phyloP scores from a whole-genome alignment of 2,329 filamentous ascomycete genomes.

The Oidium heveae region DNA sequence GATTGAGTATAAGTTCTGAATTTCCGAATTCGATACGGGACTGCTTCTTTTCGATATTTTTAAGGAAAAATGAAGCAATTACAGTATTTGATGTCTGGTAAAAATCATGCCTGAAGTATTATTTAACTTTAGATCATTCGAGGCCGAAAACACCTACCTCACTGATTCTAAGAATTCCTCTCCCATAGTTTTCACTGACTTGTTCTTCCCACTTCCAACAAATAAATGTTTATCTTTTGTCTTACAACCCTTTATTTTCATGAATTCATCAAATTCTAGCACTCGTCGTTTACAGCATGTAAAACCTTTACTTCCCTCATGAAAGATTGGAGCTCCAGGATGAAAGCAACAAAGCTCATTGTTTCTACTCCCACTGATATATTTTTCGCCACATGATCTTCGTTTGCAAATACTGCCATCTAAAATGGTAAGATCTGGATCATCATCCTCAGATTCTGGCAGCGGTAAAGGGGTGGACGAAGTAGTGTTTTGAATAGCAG shows the following conservation, averaged over 20 bases:
- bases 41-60: slow-evolving; percentile 74
- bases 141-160: slow-evolving; percentile 24
- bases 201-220: slow-evolving; percentile 47
- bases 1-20: slow-evolving; percentile 44
- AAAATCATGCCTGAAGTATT: slow-evolving; percentile 44
- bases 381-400: slow-evolving; percentile 43
- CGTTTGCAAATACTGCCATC: slow-evolving; percentile 55
- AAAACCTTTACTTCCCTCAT: slow-evolving; percentile 96
- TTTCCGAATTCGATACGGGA: slow-evolving; percentile 46
- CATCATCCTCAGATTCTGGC: slow-evolving; percentile 67
- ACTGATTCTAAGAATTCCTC: slow-evolving; percentile 63
- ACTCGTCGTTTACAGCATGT: slow-evolving; percentile 90
- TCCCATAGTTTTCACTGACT: slow-evolving; percentile 23
- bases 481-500: slow-evolving; percentile 13
- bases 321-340: slow-evolving; percentile 76
- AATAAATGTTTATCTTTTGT: slow-evolving; percentile 67
- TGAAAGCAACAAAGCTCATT: slow-evolving; percentile 68
- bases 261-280: slow-evolving; percentile 90
- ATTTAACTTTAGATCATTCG: not conserved
- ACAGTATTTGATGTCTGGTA: slow-evolving; percentile 75
- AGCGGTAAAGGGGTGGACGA: slow-evolving; percentile 24
- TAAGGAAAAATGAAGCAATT: slow-evolving; percentile 81
- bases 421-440: slow-evolving; percentile 46
- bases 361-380: slow-evolving; percentile 33
- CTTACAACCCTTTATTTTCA: slow-evolving; percentile 81